A percentile compares a stretch with the other conserved stretches of the same genome.
phyloP scores from a whole-genome alignment of 2,329 filamentous ascomycete species.

The Cyphellophora europaea region DNA sequence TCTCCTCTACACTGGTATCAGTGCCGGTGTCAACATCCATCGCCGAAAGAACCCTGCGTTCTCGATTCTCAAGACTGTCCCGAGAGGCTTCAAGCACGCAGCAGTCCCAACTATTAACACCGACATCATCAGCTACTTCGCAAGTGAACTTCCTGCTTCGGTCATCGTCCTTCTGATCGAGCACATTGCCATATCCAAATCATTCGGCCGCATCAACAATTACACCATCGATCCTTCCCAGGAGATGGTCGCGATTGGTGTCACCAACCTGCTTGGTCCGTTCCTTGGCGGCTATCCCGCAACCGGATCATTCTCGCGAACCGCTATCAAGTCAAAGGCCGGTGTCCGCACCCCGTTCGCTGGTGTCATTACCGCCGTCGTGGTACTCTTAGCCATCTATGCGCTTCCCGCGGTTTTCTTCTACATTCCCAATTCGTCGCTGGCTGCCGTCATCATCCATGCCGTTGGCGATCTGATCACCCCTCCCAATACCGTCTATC shows the following conservation, averaged over 20 bases:
- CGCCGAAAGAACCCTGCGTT: slow-evolving; percentile 57
- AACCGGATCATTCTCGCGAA: slow-evolving; percentile 91
- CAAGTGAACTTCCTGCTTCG: slow-evolving; percentile 66
- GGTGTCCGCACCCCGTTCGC: slow-evolving; percentile 87
- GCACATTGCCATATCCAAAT: slow-evolving; percentile 95
- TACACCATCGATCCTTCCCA: slow-evolving; percentile 94
- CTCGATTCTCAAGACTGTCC: slow-evolving; percentile 65
- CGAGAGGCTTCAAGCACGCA: slow-evolving; percentile 76
- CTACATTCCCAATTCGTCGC: slow-evolving; percentile 74
- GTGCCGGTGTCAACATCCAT: slow-evolving; percentile 71
- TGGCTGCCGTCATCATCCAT: slow-evolving; percentile 89
- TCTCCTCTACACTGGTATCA: slow-evolving; percentile 82
- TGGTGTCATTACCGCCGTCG: slow-evolving; percentile 74
- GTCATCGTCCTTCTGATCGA: slow-evolving; percentile 95
- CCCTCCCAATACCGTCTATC: slow-evolving; percentile 80
- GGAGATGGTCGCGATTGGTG: slow-evolving; percentile 87
- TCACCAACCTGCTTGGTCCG: slow-evolving; percentile 80
- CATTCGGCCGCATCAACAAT: slow-evolving; percentile 90
- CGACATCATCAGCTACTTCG: slow-evolving; percentile 59
- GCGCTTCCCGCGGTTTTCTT: slow-evolving; percentile 81
- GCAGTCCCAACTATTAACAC: slow-evolving; percentile 60
- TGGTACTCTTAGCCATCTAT: slow-evolving; percentile 86
- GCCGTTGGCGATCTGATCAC: slow-evolving; percentile 90
- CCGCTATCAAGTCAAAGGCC: slow-evolving; percentile 94
- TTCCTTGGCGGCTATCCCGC: slow-evolving; percentile 88